Evolutionary conservation across 2,329 filamentous ascomycete species (phyloP), one percentile per base, ranked within the genome.

Genomic region (Claviceps sp.): DNA sequence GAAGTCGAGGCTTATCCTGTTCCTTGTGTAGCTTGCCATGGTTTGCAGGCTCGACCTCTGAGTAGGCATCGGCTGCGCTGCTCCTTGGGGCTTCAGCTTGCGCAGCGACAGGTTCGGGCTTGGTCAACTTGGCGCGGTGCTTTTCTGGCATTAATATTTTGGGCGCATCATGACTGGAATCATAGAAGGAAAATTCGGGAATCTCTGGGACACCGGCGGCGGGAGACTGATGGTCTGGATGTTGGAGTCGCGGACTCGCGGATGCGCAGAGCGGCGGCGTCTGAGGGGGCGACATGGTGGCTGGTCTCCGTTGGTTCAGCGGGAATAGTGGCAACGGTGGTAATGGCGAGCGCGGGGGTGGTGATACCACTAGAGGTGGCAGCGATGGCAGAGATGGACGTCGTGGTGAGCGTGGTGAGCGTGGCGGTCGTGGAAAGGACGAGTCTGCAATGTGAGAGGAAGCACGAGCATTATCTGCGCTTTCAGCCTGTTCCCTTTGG

Each of bases 391-490:
- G 14, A 44, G 22, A 34, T 16, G 42, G 42, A 6, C 19, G 42
- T 26, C 19, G 22, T 26, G 17, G 19, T 22, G 19, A 57, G 39
- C 19, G 22, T 26, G 17, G 19, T 22, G 19, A 57, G 39, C 63
- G 51, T 47, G 57, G 51, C 50, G 38, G 56, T 24, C 13, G 48
- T 17, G 39, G 52, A 24, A 42, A 16, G 26, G 43, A 48, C 39
- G 60, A 52, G 56, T 68, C 67, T 62, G 61, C 53, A 48, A 61
- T 56, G 43, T 63, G 71, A 68, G 57, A 65, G 62, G 45, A 62
- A 72, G 68, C 58, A 65, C 63, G 47, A 67, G 69, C 47, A 69
- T 34, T 11, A 11, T 34, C 30, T 34, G 10, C 10, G 30, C 30
- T 11, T 34, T 3, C 19, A 24, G 42, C 22, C 16, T 24, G 5